Evolutionary conservation across 1,284 basidiomycete species (phyloP), one percentile per base, ranked within the genome.

Genomic region (Naganishia sp.): DNA sequence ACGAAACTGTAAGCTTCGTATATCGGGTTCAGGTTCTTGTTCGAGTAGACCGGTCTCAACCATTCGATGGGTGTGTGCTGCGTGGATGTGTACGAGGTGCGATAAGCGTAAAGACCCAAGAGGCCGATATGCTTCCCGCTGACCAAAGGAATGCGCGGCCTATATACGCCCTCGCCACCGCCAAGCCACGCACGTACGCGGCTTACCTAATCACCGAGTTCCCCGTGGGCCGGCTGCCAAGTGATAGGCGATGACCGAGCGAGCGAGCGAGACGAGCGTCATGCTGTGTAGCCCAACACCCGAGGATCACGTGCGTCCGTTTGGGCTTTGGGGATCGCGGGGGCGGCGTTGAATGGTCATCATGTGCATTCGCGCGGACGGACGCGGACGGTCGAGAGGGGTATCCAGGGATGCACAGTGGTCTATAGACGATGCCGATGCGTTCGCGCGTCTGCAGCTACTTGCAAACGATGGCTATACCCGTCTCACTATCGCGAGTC

Each of bases 11-110:
- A 51, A 52, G 52, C 55, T 57, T 66, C 64, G 64, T 66, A 66
- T 66, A 66, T 66, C 64, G 49, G 64, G 64, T 66, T 66, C 64
- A 21, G 64, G 64, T 60, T 66, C 64, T 66, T 66, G 56, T 32
- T 66, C 49, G n/a, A 49, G 53, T 25, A 60, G 41, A 56, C 46
- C 60, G n/a, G 57, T 57, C 57, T 66, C 49, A 35, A 60, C 64
- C 64, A 66, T 66, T 57, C 47, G 57, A 50, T 42, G 53, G 54
- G 47, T 39, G 45, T 28, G 45, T 45, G 23, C 10, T n/a, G 35
- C 17, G 45, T 35, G 43, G 10, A 46, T 42, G 21, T n/a, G 23
- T 23, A 18, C 28, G n/a, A 11, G 32, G 61, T 43, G 41, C 1
- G 41, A 54, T 41, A 23, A 15, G n/a, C 25, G 15, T 6, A 25